Base-by-base conservation (phyloP, 1,139 yeast genomes). In the Candida frijolesensis region DNA sequence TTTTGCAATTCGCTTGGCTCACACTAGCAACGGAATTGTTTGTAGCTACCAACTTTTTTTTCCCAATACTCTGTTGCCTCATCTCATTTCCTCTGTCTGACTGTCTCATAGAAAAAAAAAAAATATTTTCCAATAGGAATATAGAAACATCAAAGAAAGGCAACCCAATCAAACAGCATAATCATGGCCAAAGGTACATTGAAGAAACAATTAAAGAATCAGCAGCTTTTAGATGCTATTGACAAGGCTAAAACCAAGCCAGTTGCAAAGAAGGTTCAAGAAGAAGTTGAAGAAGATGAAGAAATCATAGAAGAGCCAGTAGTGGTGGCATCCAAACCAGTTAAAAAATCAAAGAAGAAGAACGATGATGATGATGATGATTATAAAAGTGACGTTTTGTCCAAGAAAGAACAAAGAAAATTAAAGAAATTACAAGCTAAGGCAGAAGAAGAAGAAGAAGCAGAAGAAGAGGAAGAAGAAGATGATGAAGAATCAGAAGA, bases 321-420 rank as follows among this genome's bases (percentile, higher is more conserved):
- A 7, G 47, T 48, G 14, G 48, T 49, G 19, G 53, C 47, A 19
- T 47, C 50, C 27, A 44, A 53, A 34, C 44, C 44, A 38, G 43
- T 25, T 14, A 35, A 44, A 45, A 50, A 52, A 50, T 47, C 47
- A 49, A 42, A 59, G 51, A 48, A 60, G 56, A 59, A 60, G 48
- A 54, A 66, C 50, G 60, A 34, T 4, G 65, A 54, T 42, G 60
- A 34, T 4, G 65, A 54, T 42, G 76, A 71, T 51, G 82, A 71
- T 42, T 79, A 79, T 56, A 67, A 79, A 56, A 77, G 85, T 58
- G 62, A 65, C 41, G 63, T 66, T 12, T 74, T 76, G 56, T 84
- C 89, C 47, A 84, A 83, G 69, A 86, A 84, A 60, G 89, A 84
- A 49, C 78, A 76, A 64, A 81, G 89, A 70, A 74, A 76, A 64